Percentiles rank a stretch among this genome's conserved stretches.
These are phyloP conservation scores for Cytospora piceae DNA, from an alignment of 2,329 filamentous ascomycete genomes.

Conservation along the genomic window DNA sequence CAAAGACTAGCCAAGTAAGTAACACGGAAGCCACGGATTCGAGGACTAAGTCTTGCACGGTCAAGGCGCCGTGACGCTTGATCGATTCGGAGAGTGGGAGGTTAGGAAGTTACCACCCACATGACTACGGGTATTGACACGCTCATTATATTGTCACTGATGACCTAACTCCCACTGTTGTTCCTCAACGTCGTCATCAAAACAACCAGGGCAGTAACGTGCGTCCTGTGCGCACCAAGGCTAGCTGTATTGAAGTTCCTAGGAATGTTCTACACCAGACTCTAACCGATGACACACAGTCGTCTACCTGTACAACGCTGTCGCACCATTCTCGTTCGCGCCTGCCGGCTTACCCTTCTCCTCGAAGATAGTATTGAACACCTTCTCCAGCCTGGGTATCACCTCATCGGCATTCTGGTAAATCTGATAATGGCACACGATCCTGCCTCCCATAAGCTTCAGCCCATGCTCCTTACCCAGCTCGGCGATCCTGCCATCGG, in stretches of 20 bases:
- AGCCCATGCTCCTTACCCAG: constrained; percentile 49
- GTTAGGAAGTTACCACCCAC: not conserved
- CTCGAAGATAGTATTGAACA: constrained; percentile 51
- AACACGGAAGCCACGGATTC: no score
- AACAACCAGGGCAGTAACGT: no score
- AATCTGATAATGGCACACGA: constrained; percentile 64
- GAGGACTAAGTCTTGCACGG: not conserved
- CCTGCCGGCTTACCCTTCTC: constrained; percentile 31
- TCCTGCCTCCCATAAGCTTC: constrained; percentile 44
- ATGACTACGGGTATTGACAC: no score
- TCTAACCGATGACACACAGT: not conserved
- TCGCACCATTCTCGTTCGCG: constrained; percentile 2
- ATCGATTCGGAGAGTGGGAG: not conserved
- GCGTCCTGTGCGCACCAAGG: no score
- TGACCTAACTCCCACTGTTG: no score
- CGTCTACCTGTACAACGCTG: constrained; percentile 21
- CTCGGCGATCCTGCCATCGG: constrained; percentile 42
- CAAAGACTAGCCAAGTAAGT: not conserved
- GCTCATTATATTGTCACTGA: no score
- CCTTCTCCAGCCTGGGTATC: constrained; percentile 56
- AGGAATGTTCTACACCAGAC: not conserved
- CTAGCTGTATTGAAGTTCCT: not conserved
- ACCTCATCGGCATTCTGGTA: constrained; percentile 63
- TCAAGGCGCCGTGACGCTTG: not conserved
- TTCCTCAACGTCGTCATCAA: not conserved